Base-by-base conservation (phyloP, 305 asterid genomes). In the Fraxinus paxiana region DNA sequence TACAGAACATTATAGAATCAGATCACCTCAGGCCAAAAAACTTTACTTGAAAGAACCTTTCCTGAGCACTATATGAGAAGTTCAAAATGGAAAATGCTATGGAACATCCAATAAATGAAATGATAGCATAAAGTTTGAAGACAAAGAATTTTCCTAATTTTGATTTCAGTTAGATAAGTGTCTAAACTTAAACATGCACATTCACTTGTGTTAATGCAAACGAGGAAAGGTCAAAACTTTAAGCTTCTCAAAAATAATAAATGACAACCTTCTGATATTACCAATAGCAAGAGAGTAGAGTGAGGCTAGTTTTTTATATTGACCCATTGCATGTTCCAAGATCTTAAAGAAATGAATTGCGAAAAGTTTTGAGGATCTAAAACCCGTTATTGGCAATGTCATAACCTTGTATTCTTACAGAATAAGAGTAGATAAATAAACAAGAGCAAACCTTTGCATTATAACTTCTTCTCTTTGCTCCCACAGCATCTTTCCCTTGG, bases 401-500 rank as follows among this genome's bases (percentile, higher is more conserved):
- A 71, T 78, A 79, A 9, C 51, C 79, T 56, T 41, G 78, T 31
- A 61, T 28, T 26, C 67, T 70, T 82, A 31, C 74, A 73, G 37
- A 67, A 77, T 33, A 34, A 38, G 31, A 48, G 41, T 37, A 41
- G 82, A 86, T 22, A 77, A 86, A 84, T 81, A 85, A 82, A 85
- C 7, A 79, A 77, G 65, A 51, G 79, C 76, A 71, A 74, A 95
- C 99, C 98, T 94, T 95, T 13, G 88, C 85, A 46, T 87, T 63
- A 84, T 80, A 90, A 81, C 80, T 90, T 89, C 87, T 92, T 89
- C 95, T 92, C 90, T 84, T 93, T 75, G 89, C 87, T 84, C 95
- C 98, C 76, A 79, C 38, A 35, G 88, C 87, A 79, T 92, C 97
- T 88, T 86, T 93, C 81, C 92, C 99, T 83, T 94, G 91, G 82